These are phyloP conservation scores for Asterionellopsis glacialis DNA, from an alignment of 108 stramenopile species.

Conservation along the genomic window DNA sequence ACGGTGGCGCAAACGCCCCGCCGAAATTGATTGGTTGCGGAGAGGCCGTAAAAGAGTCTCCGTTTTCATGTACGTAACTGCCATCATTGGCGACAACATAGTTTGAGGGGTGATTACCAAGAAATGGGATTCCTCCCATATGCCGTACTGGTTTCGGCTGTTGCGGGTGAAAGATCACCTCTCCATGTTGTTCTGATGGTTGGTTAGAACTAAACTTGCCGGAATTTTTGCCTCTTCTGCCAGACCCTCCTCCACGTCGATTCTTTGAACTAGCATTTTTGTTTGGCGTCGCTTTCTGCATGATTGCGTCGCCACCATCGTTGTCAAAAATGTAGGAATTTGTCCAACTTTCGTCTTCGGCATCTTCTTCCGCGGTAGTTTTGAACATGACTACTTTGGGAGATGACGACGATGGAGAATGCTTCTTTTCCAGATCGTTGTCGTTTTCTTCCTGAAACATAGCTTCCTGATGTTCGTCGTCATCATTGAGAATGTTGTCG, in stretches of 20 bases:
- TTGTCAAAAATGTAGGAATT: slow-evolving; percentile 21
- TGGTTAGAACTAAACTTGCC: background rate
- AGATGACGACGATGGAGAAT: background rate
- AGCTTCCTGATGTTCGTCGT: slow-evolving; percentile 40
- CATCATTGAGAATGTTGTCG: slow-evolving; percentile 66
- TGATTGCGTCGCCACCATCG: slow-evolving; percentile 11
- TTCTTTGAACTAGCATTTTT: background rate
- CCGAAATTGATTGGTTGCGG: slow-evolving; percentile 35
- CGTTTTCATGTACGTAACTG: background rate
- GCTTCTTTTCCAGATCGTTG: slow-evolving; percentile 9
- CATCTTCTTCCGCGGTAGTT: slow-evolving; percentile 1
- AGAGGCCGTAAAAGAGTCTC: background rate
- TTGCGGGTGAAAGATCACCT: background rate
- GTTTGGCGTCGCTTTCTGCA: too few relatives aligned
- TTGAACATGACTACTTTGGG: too few relatives aligned
- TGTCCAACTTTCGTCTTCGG: slow-evolving; percentile 25
- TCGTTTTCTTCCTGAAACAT: slow-evolving; percentile 17
- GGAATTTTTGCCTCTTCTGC: background rate
- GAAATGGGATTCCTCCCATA: background rate
- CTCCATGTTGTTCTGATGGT: background rate
- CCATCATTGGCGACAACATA: background rate
- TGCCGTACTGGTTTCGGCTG: slow-evolving; percentile 32
- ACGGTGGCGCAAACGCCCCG: slow-evolving; percentile 45
- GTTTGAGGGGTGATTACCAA: too few relatives aligned
- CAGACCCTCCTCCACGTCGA: background rate